These are phyloP conservation scores for Salvia splendens DNA, from an alignment of 257 asterid genomes.

Conservation along the genomic window DNA sequence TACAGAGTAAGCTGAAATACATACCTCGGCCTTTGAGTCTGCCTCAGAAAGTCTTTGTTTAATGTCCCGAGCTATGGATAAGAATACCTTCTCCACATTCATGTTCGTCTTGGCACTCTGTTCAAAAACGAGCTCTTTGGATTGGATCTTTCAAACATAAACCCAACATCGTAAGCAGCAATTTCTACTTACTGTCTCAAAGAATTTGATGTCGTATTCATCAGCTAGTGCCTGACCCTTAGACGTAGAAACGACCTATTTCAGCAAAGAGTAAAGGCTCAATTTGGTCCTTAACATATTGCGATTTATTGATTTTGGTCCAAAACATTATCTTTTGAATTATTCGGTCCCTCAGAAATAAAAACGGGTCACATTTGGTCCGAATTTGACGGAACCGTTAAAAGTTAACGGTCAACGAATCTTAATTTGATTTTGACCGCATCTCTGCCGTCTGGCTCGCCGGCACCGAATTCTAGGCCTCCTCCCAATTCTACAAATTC, in stretches of 20 bases:
- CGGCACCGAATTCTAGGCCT: too few relatives aligned
- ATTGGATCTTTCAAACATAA: constrained; percentile 8
- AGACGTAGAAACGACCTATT: constrained; percentile 89
- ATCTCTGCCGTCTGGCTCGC: too few relatives aligned
- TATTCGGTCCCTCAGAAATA: too few relatives aligned
- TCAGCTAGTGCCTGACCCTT: constrained; percentile 97
- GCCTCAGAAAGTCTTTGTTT: constrained; percentile 88
- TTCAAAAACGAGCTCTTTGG: constrained; percentile 36
- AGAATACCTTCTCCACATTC: constrained; percentile 98
- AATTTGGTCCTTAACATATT: too few relatives aligned
- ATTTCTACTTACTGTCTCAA: constrained; percentile 74
- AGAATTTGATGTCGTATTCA: constrained; percentile 92
- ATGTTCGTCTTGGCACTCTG: constrained; percentile 95
- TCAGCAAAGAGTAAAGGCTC: too few relatives aligned
- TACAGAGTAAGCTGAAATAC: background rate
- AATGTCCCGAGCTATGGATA: constrained; percentile 80
- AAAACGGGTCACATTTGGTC: too few relatives aligned
- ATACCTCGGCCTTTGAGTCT: constrained; percentile 67
- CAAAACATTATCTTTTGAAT: too few relatives aligned
- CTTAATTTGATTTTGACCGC: too few relatives aligned
- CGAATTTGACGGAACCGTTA: too few relatives aligned
- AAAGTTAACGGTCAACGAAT: too few relatives aligned
- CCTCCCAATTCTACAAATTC: too few relatives aligned
- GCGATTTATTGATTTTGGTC: too few relatives aligned
- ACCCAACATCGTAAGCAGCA: constrained; percentile 24